Evolutionary conservation across 345 rosid genomes (phyloP), one percentile per base, ranked within the genome.

Genomic region (Brassica nigra): DNA sequence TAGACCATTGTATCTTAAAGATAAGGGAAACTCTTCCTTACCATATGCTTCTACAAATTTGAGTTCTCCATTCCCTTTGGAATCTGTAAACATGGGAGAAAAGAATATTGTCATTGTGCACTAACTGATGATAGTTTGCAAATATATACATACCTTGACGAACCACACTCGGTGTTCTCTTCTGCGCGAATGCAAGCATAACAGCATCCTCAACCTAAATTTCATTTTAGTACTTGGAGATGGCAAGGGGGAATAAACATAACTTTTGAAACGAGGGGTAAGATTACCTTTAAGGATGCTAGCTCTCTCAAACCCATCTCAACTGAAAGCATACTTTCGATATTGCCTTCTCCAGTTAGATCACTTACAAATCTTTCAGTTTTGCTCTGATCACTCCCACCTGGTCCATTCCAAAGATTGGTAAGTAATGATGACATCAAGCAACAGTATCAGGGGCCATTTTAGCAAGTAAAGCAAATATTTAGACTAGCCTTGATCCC

Each of bases 241-340:
- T 8, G 29, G 6, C 29, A 72, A 31, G 23, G 44, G 44, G 8
- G 18, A 36, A 8, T 20, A 52, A 66, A 23, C 14, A 31, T 64
- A 31, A 5, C 6, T 49, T 57, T 1, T 9, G 42, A 55, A 11
- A 62, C 71, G 74, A 39, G 20, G 58, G 63, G 23, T 62, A 74
- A 9, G 27, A 16, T 18, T 78, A 96, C 99, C 97, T 96, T 96
- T 57, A 96, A 82, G 74, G 95, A 90, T 16, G 97, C 91, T 83
- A 93, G 80, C 81, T 96, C 98, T 83, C 92, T 86, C 85, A 96
- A 83, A 80, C 95, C 98, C 98, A 96, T 96, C 86, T 92, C 97
- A 81, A 96, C 97, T 57, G 97, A 91, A 78, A 93, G 98, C 94
- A 93, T 92, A 80, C 92, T 92, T 88, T 96, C 99, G 31, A 96